Evolutionary conservation across 352 stramenopile species (phyloP), one percentile per base, ranked within the genome.

Genomic region (Thalassiosira mediterranea): DNA sequence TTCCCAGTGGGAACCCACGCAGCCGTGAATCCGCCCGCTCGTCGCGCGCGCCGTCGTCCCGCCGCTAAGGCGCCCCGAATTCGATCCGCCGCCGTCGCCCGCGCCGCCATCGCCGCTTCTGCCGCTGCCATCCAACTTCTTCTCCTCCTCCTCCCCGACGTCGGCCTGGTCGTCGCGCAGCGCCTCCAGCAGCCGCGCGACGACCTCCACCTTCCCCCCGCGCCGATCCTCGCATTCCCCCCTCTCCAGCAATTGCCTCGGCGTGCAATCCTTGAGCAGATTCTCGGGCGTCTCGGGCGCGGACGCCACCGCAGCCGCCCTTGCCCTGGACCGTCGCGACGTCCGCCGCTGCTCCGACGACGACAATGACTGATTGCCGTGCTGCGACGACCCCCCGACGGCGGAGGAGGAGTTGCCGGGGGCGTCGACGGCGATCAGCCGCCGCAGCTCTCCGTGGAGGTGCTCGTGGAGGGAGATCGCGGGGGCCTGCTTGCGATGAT

Each of bases 1-100:
- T 21, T 85, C 76, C 76, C 76, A 85, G 29, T 79, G 62, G 0
- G 71, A 81, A 1, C 77, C 77, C 0, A 81, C 71, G 52, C 77
- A 86, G 28, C 77, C 77, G 62, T 86, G 77, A 46, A 86, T 78
- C 29, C 61, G 56, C 13, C 70, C 70, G 17, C 29, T 37, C 37
- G 57, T 26, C n/a, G 51, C 52, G 25, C n/a, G 4, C 52, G n/a
- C 21, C 52, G 4, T 4, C 26, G 2, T 21, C 15, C 17, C 19
- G 17, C 48, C 28, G 28, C 11, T 57, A n/a, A n/a, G n/a, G n/a
- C n/a, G n/a, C n/a, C n/a, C n/a, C n/a, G n/a, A n/a, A n/a, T n/a
- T n/a, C n/a, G n/a, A n/a, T n/a, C n/a, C n/a, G 10, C 25, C 25
- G 25, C 42, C 25, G 42, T 11, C 25, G 10, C 3, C 25, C n/a